Conservation (phyloP, 139 green algal genomes). For the Bryopsis sp. region DNA sequence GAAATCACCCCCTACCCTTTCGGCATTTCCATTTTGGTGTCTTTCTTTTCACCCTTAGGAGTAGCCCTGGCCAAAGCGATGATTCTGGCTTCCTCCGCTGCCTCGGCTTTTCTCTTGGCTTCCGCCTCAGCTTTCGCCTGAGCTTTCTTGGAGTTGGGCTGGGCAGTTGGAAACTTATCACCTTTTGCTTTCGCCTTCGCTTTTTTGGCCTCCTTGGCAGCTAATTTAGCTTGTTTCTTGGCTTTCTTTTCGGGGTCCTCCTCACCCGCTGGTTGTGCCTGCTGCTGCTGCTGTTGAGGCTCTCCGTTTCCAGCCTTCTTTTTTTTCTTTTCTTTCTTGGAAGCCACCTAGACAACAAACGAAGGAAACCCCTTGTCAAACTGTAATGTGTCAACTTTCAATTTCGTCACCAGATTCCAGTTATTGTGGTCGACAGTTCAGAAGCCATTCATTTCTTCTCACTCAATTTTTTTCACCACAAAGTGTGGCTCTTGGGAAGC, state of each 20-base stretch:
- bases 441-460: too few species aligned
- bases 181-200: slow-evolving; percentile 41
- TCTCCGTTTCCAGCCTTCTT: too few species aligned
- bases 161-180: slow-evolving; percentile 25
- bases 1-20: not conserved
- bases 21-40: slow-evolving; percentile 24
- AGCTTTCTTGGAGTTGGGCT: slow-evolving; percentile 17
- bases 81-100: slow-evolving; percentile 46
- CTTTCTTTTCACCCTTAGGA: slow-evolving; percentile 80
- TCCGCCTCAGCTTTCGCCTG: slow-evolving; percentile 41
- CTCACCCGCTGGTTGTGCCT: too few species aligned
- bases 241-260: slow-evolving; percentile 65
- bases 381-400: too few species aligned
- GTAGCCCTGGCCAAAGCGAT: slow-evolving; percentile 47
- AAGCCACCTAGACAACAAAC: too few species aligned
- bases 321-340: too few species aligned
- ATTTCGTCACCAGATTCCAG: too few species aligned
- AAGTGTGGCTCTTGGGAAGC: too few species aligned
- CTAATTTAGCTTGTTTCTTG: slow-evolving; percentile 59
- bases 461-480: too few species aligned
- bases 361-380: too few species aligned
- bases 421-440: too few species aligned
- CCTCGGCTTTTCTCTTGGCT: slow-evolving; percentile 63
- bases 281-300: too few species aligned
- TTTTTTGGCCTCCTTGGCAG: slow-evolving; percentile 34